These are phyloP conservation scores for Boletus vermiculosoides DNA, from an alignment of 768 basidiomycete species.

Conservation along the genomic window DNA sequence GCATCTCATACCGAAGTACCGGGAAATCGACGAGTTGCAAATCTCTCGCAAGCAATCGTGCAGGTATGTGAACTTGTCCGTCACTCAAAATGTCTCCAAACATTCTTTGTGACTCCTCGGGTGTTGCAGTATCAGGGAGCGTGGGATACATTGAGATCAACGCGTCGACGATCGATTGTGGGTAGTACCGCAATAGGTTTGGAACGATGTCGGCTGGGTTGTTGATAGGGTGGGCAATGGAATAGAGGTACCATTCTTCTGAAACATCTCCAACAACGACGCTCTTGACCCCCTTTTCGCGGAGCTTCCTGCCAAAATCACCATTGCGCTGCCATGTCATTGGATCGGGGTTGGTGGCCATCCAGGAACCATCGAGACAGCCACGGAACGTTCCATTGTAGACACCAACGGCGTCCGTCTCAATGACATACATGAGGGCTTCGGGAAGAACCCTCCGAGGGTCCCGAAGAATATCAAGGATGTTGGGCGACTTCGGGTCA, in stretches of 20 bases:
- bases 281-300: constrained; percentile 57
- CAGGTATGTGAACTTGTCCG: constrained; percentile 67
- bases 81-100: constrained; percentile 62
- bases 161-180: constrained; percentile 43
- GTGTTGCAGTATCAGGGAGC: constrained; percentile 40
- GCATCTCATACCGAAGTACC: constrained; percentile 64
- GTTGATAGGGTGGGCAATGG: constrained; percentile 60
- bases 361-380: constrained; percentile 57
- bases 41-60: constrained; percentile 62
- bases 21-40: constrained; percentile 54
- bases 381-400: constrained; percentile 67
- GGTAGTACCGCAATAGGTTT: constrained; percentile 64
- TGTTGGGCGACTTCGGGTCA: constrained; percentile 49
- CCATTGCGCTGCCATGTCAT: constrained; percentile 73
- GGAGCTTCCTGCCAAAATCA: constrained; percentile 50
- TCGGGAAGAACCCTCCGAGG: constrained; percentile 44
- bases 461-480: constrained; percentile 51
- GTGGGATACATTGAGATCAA: constrained; percentile 46
- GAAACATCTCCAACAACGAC: constrained; percentile 62
- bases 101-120: constrained; percentile 43
- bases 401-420: constrained; percentile 50
- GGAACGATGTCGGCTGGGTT: constrained; percentile 48
- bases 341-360: constrained; percentile 48
- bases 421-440: constrained; percentile 55
- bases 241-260: constrained; percentile 78